phyloP scores from a whole-genome alignment of 441 rosid species.

The Syzygium syzygioides region DNA sequence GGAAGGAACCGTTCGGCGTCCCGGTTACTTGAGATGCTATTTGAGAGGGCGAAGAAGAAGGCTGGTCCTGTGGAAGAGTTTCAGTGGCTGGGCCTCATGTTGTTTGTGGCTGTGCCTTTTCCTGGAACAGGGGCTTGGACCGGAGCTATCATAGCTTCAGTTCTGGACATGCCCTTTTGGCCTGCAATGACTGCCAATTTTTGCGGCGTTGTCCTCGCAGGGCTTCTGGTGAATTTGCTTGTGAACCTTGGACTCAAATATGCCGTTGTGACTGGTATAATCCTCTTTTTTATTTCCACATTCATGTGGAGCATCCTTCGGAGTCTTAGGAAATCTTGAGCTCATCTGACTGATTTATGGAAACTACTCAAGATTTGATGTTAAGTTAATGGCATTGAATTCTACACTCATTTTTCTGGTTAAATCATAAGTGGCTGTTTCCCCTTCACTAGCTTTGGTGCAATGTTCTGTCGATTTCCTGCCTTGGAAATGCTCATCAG shows the following conservation, averaged over 20 bases:
- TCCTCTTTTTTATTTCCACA: conserved; percentile 63
- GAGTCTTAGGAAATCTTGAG: conserved; percentile 44
- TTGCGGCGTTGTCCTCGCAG: conserved; percentile 78
- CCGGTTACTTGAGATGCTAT: conserved; percentile 45
- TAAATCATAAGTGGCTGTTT: not conserved
- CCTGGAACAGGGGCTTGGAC: conserved; percentile 99
- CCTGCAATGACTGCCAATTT: conserved; percentile 71
- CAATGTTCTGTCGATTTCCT: not conserved
- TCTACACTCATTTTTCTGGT: not conserved
- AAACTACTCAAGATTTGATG: not conserved
- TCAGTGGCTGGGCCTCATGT: conserved; percentile 92
- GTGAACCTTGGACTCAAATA: conserved; percentile 79
- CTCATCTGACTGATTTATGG: conserved; percentile 23
- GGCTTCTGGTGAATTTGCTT: conserved; percentile 72
- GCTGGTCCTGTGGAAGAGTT: conserved; percentile 89
- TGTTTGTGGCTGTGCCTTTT: conserved; percentile 91
- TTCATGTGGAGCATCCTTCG: conserved; percentile 82
- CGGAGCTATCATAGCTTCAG: conserved; percentile 80
- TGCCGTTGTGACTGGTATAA: conserved; percentile 57
- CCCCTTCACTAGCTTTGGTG: not conserved
- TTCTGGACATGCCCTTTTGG: conserved; percentile 95
- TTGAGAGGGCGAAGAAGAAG: conserved; percentile 65
- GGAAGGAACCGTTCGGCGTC: conserved; percentile 57
- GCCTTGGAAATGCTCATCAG: not conserved
- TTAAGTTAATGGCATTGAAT: not conserved